Evolutionary conservation across 164 flowering plant genomes (phyloP).

Genomic region (Akebia trifoliata): DNA sequence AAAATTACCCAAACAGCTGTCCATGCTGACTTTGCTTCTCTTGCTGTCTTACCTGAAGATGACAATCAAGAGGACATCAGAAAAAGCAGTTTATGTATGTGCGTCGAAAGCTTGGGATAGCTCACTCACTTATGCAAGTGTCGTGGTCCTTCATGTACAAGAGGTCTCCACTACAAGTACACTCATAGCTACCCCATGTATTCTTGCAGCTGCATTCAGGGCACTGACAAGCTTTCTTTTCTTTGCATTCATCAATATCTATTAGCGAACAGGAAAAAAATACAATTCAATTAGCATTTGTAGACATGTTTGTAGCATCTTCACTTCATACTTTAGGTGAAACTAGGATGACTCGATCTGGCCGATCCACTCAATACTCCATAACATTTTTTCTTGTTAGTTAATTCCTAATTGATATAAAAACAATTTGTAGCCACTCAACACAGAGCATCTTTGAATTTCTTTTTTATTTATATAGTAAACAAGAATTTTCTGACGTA

Average conservation of each 20-base stretch:
- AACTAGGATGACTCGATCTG: background rate
- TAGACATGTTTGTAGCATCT: background rate
- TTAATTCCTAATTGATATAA: background rate
- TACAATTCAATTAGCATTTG: background rate
- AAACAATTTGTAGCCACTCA: background rate
- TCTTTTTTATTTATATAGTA: background rate
- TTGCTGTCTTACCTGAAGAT: slow-evolving; percentile 58
- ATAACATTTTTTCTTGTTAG: too few species aligned
- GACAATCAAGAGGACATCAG: slow-evolving; percentile 8
- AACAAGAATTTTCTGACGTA: background rate
- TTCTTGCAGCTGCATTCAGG: slow-evolving; percentile 80
- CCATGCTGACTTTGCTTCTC: slow-evolving; percentile 59
- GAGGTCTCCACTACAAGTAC: slow-evolving; percentile 68
- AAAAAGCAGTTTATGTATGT: slow-evolving; percentile 4
- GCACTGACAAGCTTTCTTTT: slow-evolving; percentile 82
- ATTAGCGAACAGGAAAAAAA: slow-evolving; percentile 12
- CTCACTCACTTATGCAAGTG: slow-evolving; percentile 78
- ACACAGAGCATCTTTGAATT: background rate
- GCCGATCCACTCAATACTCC: too few species aligned
- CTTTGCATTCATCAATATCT: slow-evolving; percentile 93
- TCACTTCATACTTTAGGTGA: background rate
- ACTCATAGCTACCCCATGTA: slow-evolving; percentile 85
- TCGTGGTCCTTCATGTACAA: slow-evolving; percentile 85
- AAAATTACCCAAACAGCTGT: slow-evolving; percentile 77
- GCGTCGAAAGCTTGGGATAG: slow-evolving; percentile 12